These are phyloP conservation scores for Cutaneotrichosporon dermatis DNA, from an alignment of 1,284 basidiomycete genomes.

Conservation along the genomic window DNA sequence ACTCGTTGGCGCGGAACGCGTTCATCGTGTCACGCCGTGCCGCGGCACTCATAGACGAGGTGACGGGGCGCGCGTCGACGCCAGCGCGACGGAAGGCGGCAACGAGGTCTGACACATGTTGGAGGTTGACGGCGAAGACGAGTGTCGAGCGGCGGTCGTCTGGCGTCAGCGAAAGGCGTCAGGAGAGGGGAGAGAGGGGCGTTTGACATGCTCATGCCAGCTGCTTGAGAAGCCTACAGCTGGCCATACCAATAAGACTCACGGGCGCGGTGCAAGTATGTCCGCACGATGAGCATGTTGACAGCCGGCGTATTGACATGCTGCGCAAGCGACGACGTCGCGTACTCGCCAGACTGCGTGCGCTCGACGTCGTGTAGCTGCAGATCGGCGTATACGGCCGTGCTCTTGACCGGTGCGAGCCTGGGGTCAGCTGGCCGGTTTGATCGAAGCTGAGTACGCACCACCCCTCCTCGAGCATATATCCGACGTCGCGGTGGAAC, in stretches of 20 bases:
- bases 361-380: conserved; percentile 64
- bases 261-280: conserved; percentile 81
- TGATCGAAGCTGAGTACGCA: conserved; percentile 35
- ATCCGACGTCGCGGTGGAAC: conserved; percentile 85
- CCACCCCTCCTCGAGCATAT: conserved; percentile 94
- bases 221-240: too few species aligned
- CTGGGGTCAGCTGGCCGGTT: conserved; percentile 48
- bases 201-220: too few species aligned
- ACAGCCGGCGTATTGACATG: conserved; percentile 73
- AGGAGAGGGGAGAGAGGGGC: neutral
- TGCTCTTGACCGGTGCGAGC: conserved; percentile 79
- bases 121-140: conserved; percentile 82
- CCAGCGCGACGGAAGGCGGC: conserved; percentile 68
- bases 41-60: conserved; percentile 62
- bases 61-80: conserved; percentile 79
- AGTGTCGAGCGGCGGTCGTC: conserved; percentile 74
- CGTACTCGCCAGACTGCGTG: conserved; percentile 71
- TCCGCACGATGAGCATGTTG: conserved; percentile 69
- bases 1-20: conserved; percentile 66
- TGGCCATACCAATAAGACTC: conserved; percentile 16
- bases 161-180: conserved; percentile 29
- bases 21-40: conserved; percentile 65
- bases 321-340: conserved; percentile 65
- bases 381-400: conserved; percentile 69
- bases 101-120: conserved; percentile 76